Evolutionary conservation across 2,329 filamentous ascomycete genomes (phyloP).

Genomic region (Aspergillus tanneri): DNA sequence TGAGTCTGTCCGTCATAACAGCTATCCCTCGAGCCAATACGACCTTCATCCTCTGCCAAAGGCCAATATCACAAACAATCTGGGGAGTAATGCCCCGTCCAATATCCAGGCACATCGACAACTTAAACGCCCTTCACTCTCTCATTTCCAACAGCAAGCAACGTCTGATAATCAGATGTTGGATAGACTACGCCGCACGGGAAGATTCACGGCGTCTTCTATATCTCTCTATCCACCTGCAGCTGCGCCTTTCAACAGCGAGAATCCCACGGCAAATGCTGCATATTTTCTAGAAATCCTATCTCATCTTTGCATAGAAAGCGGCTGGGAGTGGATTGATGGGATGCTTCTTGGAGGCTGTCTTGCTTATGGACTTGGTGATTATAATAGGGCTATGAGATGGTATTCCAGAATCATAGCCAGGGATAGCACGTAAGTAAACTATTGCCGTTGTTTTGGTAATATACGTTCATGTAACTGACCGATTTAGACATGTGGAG

Average conservation of each 20-base stretch:
- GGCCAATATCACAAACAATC: conserved; percentile 11
- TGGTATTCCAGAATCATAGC: conserved; percentile 58
- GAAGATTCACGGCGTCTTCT: conserved; percentile 30
- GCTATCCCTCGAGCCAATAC: conserved; percentile 40
- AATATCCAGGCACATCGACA: conserved; percentile 17
- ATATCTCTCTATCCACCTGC: conserved; percentile 35
- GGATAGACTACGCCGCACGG: conserved; percentile 33
- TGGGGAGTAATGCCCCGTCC: conserved; percentile 18
- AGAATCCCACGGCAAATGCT: conserved; percentile 55
- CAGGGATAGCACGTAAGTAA: conserved; percentile 55
- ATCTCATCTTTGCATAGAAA: conserved; percentile 72
- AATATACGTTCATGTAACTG: conserved; percentile 18
- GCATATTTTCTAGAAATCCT: conserved; percentile 69
- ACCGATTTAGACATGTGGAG: conserved; percentile 72
- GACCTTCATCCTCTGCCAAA: conserved; percentile 25
- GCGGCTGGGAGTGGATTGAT: conserved; percentile 84
- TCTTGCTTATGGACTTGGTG: conserved; percentile 82
- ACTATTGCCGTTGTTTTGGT: conserved; percentile 14
- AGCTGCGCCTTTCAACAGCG: conserved; percentile 31
- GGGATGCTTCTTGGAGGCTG: conserved; percentile 90
- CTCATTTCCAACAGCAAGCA: conserved; percentile 28
- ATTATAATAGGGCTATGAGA: conserved; percentile 66
- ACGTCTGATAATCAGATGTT: conserved; percentile 29
- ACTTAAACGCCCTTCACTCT: conserved; percentile 26
- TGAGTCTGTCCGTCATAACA: conserved; percentile 34